These are phyloP conservation scores for Vigna mungo DNA, from an alignment of 306 rosid genomes.

Conservation along the genomic window DNA sequence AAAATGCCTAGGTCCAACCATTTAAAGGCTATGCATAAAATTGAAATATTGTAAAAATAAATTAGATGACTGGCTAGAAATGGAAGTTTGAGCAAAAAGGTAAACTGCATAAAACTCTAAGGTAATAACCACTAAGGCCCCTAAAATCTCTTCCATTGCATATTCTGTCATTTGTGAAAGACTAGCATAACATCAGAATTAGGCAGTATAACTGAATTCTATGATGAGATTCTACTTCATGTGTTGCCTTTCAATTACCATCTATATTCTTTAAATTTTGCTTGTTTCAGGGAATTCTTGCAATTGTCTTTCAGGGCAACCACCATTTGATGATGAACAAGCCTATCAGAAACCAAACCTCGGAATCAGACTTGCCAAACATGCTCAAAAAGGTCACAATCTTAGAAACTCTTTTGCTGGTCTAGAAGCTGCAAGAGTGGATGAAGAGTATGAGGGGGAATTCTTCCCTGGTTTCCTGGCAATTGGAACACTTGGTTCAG, in stretches of 20 bases:
- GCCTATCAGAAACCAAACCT: constrained; percentile 62
- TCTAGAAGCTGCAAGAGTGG: constrained; percentile 64
- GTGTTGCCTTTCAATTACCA: constrained; percentile 3
- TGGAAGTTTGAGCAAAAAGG: neutral
- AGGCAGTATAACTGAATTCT: neutral
- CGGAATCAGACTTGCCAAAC: constrained; percentile 64
- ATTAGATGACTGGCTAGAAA: neutral
- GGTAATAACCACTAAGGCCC: neutral
- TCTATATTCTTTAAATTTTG: constrained; percentile 19
- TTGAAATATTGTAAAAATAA: constrained; percentile 23
- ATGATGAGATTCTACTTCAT: neutral
- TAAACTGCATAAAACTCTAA: neutral
- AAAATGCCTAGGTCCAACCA: neutral
- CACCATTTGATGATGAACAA: constrained; percentile 80
- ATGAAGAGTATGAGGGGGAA: constrained; percentile 63
- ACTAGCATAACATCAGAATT: constrained; percentile 28
- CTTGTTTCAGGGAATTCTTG: constrained; percentile 57
- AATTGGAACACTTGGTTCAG: constrained; percentile 91
- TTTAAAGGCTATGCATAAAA: neutral
- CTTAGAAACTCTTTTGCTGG: constrained; percentile 75
- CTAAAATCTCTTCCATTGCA: constrained; percentile 7
- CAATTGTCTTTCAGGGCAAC: constrained; percentile 78
- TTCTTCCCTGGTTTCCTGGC: constrained; percentile 95
- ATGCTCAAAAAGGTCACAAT: constrained; percentile 60
- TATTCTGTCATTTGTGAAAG: constrained; percentile 4